Percentiles rank a stretch among this genome's conserved stretches.
Evolutionary conservation across 768 basidiomycete genomes (phyloP).

Genomic region (Naganishia vaughanmartiniae): DNA sequence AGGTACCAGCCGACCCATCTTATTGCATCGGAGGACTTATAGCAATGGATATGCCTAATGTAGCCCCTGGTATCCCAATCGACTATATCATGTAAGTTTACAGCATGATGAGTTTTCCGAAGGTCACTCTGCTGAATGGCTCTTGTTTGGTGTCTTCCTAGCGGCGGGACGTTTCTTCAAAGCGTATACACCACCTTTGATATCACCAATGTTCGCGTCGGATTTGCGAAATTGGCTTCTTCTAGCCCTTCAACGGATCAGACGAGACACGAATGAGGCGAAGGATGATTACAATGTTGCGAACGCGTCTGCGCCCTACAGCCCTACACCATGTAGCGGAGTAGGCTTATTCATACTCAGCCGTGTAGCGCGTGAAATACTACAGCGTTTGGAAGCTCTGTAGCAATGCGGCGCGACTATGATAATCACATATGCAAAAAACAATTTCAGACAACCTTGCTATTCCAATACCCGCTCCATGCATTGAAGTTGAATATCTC

Average conservation of each 20-base stretch:
- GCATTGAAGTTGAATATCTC: conserved; percentile 47
- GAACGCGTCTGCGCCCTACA: too few species aligned
- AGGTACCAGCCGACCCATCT: background rate
- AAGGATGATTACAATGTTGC: too few species aligned
- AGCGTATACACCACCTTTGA: conserved; percentile 59
- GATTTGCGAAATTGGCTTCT: conserved; percentile 51
- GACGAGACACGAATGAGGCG: too few species aligned
- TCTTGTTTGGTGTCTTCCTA: background rate
- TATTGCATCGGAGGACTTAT: conserved; percentile 14
- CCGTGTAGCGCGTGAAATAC: too few species aligned
- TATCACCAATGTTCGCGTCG: conserved; percentile 51
- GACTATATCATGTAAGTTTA: background rate
- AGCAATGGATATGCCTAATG: background rate
- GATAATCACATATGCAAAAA: background rate
- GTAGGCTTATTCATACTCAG: too few species aligned
- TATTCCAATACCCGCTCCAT: conserved; percentile 44
- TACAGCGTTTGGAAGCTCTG: too few species aligned
- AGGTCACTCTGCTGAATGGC: background rate
- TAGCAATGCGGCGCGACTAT: background rate
- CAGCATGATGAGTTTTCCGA: background rate
- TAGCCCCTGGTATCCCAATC: too few species aligned
- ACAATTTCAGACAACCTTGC: background rate
- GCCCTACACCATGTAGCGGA: too few species aligned
- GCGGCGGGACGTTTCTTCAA: conserved; percentile 55
- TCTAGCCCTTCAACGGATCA: too few species aligned